Percentiles rank a stretch among this genome's conserved stretches.
Conservation (phyloP, 148 eudicot species). For the Limonium bicolor region DNA sequence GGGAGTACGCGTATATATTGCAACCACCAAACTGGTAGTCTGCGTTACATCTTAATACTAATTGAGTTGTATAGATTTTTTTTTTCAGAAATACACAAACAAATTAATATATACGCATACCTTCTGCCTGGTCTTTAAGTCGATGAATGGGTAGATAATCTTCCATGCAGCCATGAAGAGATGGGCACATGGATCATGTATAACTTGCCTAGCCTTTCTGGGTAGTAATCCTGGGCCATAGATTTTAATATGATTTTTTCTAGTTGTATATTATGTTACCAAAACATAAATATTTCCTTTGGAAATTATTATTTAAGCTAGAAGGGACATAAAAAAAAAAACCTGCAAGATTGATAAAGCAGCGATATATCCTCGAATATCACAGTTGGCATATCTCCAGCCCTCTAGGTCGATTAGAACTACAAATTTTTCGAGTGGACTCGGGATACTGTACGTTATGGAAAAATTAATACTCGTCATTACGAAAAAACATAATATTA, state of each 20-base stretch:
- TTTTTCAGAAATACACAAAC: too few species aligned
- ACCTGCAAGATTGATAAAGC: constrained; percentile 56
- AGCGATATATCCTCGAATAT: constrained; percentile 40
- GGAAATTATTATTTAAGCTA: too few species aligned
- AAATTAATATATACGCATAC: constrained; percentile 6
- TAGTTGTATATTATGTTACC: too few species aligned
- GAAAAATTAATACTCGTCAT: not conserved
- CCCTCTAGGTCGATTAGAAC: constrained; percentile 40
- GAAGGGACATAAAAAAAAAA: too few species aligned
- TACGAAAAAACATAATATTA: too few species aligned
- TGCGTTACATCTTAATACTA: too few species aligned
- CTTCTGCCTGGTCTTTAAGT: constrained; percentile 43
- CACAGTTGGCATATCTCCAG: constrained; percentile 44
- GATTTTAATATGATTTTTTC: too few species aligned
- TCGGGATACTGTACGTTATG: constrained; percentile 21
- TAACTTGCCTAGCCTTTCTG: constrained; percentile 46
- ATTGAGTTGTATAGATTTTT: too few species aligned
- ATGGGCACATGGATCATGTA: constrained; percentile 29
- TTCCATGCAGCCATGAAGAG: constrained; percentile 50
- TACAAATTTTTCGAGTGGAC: constrained; percentile 36
- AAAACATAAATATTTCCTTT: too few species aligned
- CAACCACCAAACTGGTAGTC: too few species aligned
- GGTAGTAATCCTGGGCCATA: constrained; percentile 51
- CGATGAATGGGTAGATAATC: constrained; percentile 41
- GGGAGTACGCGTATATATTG: too few species aligned